A percentile compares a stretch with the other conserved stretches of the same genome.
phyloP scores from a whole-genome alignment of 352 stramenopile species.

The Globisporangium megalacanthum region DNA sequence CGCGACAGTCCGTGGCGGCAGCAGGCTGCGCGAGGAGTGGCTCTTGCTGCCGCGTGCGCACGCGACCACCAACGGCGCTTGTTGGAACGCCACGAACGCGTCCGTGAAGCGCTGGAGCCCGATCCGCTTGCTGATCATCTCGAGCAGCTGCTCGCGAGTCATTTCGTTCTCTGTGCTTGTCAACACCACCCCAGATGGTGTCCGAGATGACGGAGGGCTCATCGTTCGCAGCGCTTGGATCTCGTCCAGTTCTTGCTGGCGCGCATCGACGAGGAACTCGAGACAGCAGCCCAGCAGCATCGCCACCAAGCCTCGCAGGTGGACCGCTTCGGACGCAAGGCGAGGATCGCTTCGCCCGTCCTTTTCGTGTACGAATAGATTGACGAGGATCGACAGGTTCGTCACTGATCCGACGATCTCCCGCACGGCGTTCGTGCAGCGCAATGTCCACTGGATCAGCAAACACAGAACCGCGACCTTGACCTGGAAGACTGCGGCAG shows the following conservation, averaged over 20 bases:
- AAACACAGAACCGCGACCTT: slow-evolving; percentile 44
- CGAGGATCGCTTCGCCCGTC: slow-evolving; percentile 13
- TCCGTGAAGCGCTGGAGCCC: slow-evolving; percentile 63
- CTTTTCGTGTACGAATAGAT: slow-evolving; percentile 16
- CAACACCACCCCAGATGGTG: not conserved
- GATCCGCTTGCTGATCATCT: slow-evolving; percentile 62
- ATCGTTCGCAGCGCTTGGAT: not conserved
- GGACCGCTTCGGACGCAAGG: slow-evolving; percentile 16
- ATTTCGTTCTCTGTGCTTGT: no score
- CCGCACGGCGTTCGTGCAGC: slow-evolving; percentile 47
- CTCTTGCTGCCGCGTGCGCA: slow-evolving; percentile 36
- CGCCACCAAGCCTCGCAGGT: slow-evolving; percentile 40
- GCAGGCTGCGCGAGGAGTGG: slow-evolving; percentile 31
- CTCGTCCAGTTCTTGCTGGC: slow-evolving; percentile 6
- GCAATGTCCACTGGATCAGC: slow-evolving; percentile 55
- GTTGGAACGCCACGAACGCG: slow-evolving; percentile 59
- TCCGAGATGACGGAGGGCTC: not conserved
- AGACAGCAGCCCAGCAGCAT: slow-evolving; percentile 54
- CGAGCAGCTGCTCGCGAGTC: slow-evolving; percentile 55
- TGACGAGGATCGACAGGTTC: slow-evolving; percentile 51
- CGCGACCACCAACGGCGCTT: slow-evolving; percentile 37
- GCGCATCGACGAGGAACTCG: slow-evolving; percentile 34
- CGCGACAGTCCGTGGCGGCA: slow-evolving; percentile 23
- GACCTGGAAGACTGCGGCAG: slow-evolving; percentile 43
- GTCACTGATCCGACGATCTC: slow-evolving; percentile 54